A percentile compares a stretch with the other conserved stretches of the same genome.
Evolutionary conservation across 495 filamentous ascomycete genomes (phyloP).

Genomic region (Arthonia radiata): DNA sequence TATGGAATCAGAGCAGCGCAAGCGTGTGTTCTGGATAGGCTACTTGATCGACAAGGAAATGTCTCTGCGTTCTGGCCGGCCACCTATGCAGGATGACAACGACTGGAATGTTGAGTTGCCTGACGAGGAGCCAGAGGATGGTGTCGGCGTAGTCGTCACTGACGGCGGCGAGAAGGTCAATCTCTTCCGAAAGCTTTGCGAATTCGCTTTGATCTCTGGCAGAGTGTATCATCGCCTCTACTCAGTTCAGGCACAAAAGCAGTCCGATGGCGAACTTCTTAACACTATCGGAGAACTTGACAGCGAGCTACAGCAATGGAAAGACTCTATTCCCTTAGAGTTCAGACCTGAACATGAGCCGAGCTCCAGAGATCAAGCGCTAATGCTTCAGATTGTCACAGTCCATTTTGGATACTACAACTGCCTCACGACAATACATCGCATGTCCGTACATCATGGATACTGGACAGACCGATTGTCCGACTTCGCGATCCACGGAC

Average conservation of each 20-base stretch:
- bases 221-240: conserved; percentile 88
- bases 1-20: conserved; percentile 81
- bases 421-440: conserved; percentile 88
- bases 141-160: conserved; percentile 74
- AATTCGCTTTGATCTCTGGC: conserved; percentile 75
- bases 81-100: conserved; percentile 87
- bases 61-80: conserved; percentile 74
- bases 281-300: conserved; percentile 95
- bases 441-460: conserved; percentile 94
- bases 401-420: conserved; percentile 96
- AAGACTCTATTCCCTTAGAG: conserved; percentile 78
- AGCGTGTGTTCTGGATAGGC: conserved; percentile 94
- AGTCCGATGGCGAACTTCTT: conserved; percentile 78
- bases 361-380: conserved; percentile 62
- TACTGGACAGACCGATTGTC: conserved; percentile 93
- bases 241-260: conserved; percentile 71
- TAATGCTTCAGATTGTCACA: conserved; percentile 78
- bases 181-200: conserved; percentile 72
- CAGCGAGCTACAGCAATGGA: conserved; percentile 83
- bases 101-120: conserved; percentile 96
- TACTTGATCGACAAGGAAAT: conserved; percentile 94
- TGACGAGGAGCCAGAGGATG: conserved; percentile 70
- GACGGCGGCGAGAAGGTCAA: conserved; percentile 89
- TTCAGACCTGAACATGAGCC: conserved; percentile 92
- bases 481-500: conserved; percentile 80